Percentiles rank a stretch among this genome's conserved stretches.
Conservation (phyloP, 768 basidiomycete genomes). For the Mycena crocata region DNA sequence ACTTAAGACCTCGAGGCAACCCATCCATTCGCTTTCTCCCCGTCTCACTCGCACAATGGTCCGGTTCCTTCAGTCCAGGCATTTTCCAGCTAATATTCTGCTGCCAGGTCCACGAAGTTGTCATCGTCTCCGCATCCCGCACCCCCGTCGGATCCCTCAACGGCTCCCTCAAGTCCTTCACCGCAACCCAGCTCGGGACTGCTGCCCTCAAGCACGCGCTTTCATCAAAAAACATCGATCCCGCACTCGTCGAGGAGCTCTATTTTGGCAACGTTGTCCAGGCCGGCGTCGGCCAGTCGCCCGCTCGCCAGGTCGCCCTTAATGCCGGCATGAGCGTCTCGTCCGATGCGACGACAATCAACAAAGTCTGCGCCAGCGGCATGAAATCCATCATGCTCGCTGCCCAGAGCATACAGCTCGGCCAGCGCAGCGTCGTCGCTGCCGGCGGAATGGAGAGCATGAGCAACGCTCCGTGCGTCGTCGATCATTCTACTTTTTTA, state of each 20-base stretch:
- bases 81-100: neutral
- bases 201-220: constrained; percentile 93
- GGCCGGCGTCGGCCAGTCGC: constrained; percentile 96
- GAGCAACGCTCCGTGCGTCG: constrained; percentile 95
- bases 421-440: constrained; percentile 86
- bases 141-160: constrained; percentile 96
- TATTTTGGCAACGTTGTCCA: constrained; percentile 99
- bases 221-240: constrained; percentile 80
- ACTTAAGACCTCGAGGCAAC: constrained; percentile 19
- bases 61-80: neutral
- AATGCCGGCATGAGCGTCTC: constrained; percentile 82
- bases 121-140: constrained; percentile 93
- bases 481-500: neutral
- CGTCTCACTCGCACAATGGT: constrained; percentile 55
- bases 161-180: constrained; percentile 87
- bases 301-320: constrained; percentile 98
- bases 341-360: constrained; percentile 98
- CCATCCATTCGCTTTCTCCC: constrained; percentile 15
- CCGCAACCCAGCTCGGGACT: constrained; percentile 91
- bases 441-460: constrained; percentile 99
- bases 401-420: constrained; percentile 88
- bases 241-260: constrained; percentile 90
- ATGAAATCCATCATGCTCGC: constrained; percentile 96
- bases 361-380: constrained; percentile 99
- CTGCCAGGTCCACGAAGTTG: constrained; percentile 77